Evolutionary conservation across 108 stramenopile species (phyloP), one percentile per base, ranked within the genome.

Genomic region (Cyclotella cryptica): DNA sequence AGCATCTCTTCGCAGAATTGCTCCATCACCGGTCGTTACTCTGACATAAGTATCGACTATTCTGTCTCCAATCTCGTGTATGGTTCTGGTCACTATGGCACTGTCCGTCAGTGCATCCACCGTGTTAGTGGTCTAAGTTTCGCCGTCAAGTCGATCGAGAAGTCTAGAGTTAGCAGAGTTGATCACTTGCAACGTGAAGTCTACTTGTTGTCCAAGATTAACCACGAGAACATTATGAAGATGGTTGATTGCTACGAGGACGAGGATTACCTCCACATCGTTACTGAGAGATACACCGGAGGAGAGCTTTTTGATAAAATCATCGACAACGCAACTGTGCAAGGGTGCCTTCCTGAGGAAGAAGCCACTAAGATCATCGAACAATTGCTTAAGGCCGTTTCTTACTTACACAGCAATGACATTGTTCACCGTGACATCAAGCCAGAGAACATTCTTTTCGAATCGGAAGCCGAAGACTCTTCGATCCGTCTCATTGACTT

Each of bases 371-470:
- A 13, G 3, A 65, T 87, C 52, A 84, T 86, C 30, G 49, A 71
- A 52, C 74, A 82, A 45, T 72, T 89, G 44, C 62, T 84, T 39
- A 49, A 74, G 42, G 86, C 86, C 18, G 49, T 89, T 3, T 42
- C 59, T 10, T 88, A 89, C 62, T 51, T 92, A 68, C 91, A 92
- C 81, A n/a, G 44, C 44, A 71, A 75, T 27, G 76, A 75, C 10
- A 81, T 92, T 44, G 83, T 87, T 13, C 91, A 92, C 67, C 72
- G 91, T 22, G 91, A 92, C 70, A 71, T 92, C 57, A 92, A 92
- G 68, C 89, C 88, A 2, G 89, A 92, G 39, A 62, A 62, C 19
- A 74, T 79, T 27, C 29, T 78, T 19, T 78, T 72, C 40, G 74
- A 63, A 47, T 74, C 59, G 15, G 14, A 27, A 10, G 63, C 17